These are phyloP conservation scores for Gentiana macrophylla DNA, from an alignment of 257 asterid species.

Conservation along the genomic window DNA sequence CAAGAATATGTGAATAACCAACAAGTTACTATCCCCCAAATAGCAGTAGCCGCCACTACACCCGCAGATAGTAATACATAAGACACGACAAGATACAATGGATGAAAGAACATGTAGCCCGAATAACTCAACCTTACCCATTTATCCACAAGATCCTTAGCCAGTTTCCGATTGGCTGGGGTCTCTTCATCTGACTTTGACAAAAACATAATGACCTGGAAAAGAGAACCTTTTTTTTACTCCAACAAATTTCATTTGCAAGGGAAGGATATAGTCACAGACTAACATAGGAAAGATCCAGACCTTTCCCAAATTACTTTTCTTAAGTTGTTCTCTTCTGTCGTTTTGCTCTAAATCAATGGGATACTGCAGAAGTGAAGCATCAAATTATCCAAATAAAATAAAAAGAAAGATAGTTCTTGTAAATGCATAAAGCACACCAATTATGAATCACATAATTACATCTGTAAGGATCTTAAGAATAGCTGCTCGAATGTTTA, in stretches of 20 bases:
- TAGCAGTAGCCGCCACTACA: background rate
- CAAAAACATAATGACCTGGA: conserved; percentile 91
- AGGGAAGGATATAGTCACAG: background rate
- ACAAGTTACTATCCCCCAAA: too few species aligned
- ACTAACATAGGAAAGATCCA: conserved; percentile 8
- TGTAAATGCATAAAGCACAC: background rate
- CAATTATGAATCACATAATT: conserved; percentile 9
- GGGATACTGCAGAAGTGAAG: conserved; percentile 59
- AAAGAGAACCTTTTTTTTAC: background rate
- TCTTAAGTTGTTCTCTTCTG: conserved; percentile 75
- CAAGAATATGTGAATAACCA: too few species aligned
- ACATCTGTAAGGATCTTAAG: conserved; percentile 76
- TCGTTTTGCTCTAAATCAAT: conserved; percentile 79
- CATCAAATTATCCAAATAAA: conserved; percentile 16
- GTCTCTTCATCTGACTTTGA: conserved; percentile 96
- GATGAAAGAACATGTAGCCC: background rate
- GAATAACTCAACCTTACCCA: conserved; percentile 48
- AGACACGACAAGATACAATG: background rate
- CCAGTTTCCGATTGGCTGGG: conserved; percentile 74
- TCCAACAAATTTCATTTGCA: background rate
- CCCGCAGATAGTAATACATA: background rate
- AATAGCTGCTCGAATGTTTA: conserved; percentile 83
- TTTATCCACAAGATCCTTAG: conserved; percentile 95
- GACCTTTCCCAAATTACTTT: conserved; percentile 95
- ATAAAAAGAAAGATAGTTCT: background rate